Evolutionary conservation across 352 stramenopile species (phyloP), one percentile per base, ranked within the genome.

Genomic region (Phytophthora rubi): DNA sequence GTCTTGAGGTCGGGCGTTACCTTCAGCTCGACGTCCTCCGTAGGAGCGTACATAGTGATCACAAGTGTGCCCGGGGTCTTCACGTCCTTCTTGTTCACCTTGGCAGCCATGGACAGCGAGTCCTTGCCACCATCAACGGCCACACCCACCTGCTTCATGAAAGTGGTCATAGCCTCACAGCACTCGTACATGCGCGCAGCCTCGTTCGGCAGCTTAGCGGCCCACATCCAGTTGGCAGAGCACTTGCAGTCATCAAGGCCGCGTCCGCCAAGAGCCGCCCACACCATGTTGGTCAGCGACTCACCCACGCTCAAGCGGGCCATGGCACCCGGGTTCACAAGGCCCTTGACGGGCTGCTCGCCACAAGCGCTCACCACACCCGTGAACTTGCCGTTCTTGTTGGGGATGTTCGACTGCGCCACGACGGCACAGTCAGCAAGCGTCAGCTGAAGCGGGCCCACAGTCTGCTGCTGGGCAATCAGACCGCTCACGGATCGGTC

Each of bases 161-260:
- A 96, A 60, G 96, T 89, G 7, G 93, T 92, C 78, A 99, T 96
- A 1, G 98, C 97, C 58, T 95, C 81, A 78, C 97, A 99, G 62
- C 97, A 98, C 78, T 99, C 96, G 80, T 99, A 99, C 97, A 99
- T 99, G 62, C 96, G 97, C 6, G 97, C 93, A 56, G 96, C 98
- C 83, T 99, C 98, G n/a, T 98, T 98, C 5, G 93, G 88, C 26
- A 99, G 90, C 85, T 99, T 99, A 30, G 97, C 97, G 5, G 98
- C 97, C 87, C 98, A 99, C 98, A 99, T 99, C 98, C 98, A 99
- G 85, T 99, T 99, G 45, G 94, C 97, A 69, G 93, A 98, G 55
- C 95, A 97, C 84, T 99, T 99, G 81, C 98, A 97, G 78, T 99
- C 97, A 32, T 95, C 82, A n/a, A 99, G 88, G 9, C 88, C 91